phyloP scores from a whole-genome alignment of 148 eudicot species.

The Rhododendron kiyosumense region DNA sequence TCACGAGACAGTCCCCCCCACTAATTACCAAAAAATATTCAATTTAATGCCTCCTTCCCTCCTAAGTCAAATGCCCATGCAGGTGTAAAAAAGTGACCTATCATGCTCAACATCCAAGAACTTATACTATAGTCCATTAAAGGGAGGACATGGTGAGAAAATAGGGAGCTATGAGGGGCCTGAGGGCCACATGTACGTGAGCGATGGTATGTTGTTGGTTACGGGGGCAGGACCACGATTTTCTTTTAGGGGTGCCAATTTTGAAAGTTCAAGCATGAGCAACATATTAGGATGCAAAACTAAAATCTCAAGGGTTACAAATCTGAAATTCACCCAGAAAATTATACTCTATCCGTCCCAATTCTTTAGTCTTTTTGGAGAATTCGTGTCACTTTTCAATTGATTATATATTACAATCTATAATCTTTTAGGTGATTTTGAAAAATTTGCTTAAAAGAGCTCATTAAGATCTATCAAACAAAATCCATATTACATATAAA shows the following conservation, averaged over 20 bases:
- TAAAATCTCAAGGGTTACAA: background rate
- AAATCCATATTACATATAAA: no score
- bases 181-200: background rate
- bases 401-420: no score
- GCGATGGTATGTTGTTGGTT: background rate
- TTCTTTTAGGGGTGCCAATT: background rate
- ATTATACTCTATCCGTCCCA: no score
- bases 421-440: no score
- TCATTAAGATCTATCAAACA: no score
- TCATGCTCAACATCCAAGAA: background rate
- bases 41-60: background rate
- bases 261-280: background rate
- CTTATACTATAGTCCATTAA: background rate
- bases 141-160: background rate
- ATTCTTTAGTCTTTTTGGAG: no score
- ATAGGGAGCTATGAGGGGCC: background rate
- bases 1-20: background rate
- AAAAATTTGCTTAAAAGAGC: no score
- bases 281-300: background rate
- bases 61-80: background rate
- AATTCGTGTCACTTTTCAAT: no score
- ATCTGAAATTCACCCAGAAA: background rate
- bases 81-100: background rate
- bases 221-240: background rate
- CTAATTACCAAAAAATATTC: background rate